Conservation (phyloP, 352 stramenopile genomes). For the Phytopythium chamaehyphon region DNA sequence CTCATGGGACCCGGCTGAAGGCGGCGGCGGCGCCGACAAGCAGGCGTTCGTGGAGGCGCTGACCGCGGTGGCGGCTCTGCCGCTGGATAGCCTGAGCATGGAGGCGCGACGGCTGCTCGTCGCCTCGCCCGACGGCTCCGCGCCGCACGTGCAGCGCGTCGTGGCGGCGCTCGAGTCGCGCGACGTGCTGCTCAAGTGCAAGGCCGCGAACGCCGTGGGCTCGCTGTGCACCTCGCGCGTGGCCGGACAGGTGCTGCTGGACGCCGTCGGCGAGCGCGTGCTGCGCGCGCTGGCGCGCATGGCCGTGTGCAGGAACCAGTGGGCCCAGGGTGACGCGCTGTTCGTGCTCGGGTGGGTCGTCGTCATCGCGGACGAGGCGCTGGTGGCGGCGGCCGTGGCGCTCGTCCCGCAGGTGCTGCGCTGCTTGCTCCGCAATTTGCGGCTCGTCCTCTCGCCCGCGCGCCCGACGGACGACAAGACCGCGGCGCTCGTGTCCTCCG, state of each 20-base stretch:
- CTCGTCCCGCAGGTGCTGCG: conserved; percentile 42
- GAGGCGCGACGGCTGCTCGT: conserved; percentile 63
- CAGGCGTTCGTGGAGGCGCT: conserved; percentile 62
- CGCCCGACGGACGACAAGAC: neutral
- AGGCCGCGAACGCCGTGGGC: conserved; percentile 67
- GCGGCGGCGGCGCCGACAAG: conserved; percentile 22
- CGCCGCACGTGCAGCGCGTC: conserved; percentile 1
- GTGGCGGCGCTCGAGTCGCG: conserved; percentile 31
- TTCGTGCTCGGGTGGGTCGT: conserved; percentile 74
- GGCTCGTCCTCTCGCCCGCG: conserved; percentile 5
- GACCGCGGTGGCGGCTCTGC: conserved; percentile 65
- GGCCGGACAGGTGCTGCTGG: conserved; percentile 57
- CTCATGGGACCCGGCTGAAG: conserved; percentile 28
- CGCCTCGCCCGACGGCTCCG: conserved; percentile 6
- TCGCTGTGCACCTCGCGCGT: conserved; percentile 73
- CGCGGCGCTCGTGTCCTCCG: conserved; percentile 20
- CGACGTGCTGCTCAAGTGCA: conserved; percentile 78
- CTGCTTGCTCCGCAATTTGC: conserved; percentile 40
- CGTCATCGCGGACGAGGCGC: conserved; percentile 55
- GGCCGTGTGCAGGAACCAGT: conserved; percentile 66
- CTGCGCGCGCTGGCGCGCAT: conserved; percentile 44
- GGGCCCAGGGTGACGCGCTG: conserved; percentile 69
- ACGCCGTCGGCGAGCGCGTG: conserved; percentile 31
- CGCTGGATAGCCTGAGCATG: conserved; percentile 66
- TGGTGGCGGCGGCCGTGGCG: conserved; percentile 28